phyloP scores from a whole-genome alignment of 164 flowering plant species.

The Liriodendron chinense region DNA sequence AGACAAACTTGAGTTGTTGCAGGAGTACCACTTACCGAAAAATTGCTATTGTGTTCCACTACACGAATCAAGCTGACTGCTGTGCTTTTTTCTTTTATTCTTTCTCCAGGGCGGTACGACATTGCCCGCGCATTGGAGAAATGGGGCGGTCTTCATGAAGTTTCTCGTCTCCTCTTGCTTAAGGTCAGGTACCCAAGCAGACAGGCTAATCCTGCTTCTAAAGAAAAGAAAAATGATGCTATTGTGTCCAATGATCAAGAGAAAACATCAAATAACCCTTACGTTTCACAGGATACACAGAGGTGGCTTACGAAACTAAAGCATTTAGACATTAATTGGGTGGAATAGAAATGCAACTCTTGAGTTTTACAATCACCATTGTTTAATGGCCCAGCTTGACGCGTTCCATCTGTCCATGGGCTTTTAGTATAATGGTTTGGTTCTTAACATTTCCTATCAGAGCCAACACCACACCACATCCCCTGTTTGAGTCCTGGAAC shows the following conservation, averaged over 20 bases:
- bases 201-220: slow-evolving; percentile 32
- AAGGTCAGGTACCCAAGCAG: slow-evolving; percentile 72
- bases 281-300: slow-evolving; percentile 63
- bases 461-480: too few relatives aligned
- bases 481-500: too few relatives aligned
- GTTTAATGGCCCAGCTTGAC: not conserved
- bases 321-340: slow-evolving; percentile 73
- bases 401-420: too few relatives aligned
- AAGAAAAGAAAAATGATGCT: slow-evolving; percentile 43
- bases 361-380: not conserved
- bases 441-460: too few relatives aligned
- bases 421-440: too few relatives aligned
- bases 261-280: slow-evolving; percentile 28
- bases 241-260: slow-evolving; percentile 26
- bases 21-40: too few relatives aligned
- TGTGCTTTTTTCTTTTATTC: too few relatives aligned
- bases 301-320: slow-evolving; percentile 68
- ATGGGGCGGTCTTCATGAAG: slow-evolving; percentile 98
- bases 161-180: slow-evolving; percentile 74
- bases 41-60: too few relatives aligned
- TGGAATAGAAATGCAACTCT: slow-evolving; percentile 25
- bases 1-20: too few relatives aligned
- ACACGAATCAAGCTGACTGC: too few relatives aligned
- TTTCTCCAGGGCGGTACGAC: slow-evolving; percentile 72
- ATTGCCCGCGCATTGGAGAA: slow-evolving; percentile 95